phyloP scores from a whole-genome alignment of 2,329 filamentous ascomycete species.

The Cladobotryum mycophilum region DNA sequence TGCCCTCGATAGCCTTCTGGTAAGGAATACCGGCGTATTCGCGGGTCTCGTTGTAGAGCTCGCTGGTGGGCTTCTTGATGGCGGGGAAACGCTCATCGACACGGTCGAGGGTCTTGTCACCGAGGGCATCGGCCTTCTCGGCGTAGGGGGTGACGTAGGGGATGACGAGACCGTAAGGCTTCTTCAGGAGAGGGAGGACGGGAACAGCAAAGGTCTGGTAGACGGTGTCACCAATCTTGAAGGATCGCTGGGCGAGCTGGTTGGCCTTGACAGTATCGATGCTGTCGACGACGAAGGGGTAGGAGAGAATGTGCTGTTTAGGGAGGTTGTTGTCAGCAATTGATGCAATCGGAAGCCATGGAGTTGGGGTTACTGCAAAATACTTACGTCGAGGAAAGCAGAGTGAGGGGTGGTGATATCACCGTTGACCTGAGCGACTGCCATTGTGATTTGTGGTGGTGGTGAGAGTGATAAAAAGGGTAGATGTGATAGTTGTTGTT shows the following conservation, averaged over 20 bases:
- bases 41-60: constrained; percentile 60
- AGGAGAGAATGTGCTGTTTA: constrained; percentile 70
- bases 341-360: background rate
- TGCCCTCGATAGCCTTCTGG: constrained; percentile 54
- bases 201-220: constrained; percentile 74
- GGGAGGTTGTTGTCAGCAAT: constrained; percentile 3
- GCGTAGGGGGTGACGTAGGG: constrained; percentile 72
- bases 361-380: too few species aligned
- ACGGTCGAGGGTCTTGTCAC: constrained; percentile 62
- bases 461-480: background rate
- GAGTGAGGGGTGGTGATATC: constrained; percentile 41
- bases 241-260: constrained; percentile 75
- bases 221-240: constrained; percentile 66
- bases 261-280: constrained; percentile 74
- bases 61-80: constrained; percentile 68
- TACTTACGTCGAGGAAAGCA: constrained; percentile 43
- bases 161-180: constrained; percentile 58
- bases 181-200: constrained; percentile 62
- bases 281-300: constrained; percentile 75
- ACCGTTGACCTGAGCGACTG: constrained; percentile 43
- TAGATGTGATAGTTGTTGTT: background rate
- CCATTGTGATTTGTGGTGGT: constrained; percentile 24
- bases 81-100: constrained; percentile 66
- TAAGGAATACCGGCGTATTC: constrained; percentile 56
- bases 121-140: constrained; percentile 70